phyloP scores from a whole-genome alignment of 2,329 filamentous ascomycete species.

The Diaporthe sp. region DNA sequence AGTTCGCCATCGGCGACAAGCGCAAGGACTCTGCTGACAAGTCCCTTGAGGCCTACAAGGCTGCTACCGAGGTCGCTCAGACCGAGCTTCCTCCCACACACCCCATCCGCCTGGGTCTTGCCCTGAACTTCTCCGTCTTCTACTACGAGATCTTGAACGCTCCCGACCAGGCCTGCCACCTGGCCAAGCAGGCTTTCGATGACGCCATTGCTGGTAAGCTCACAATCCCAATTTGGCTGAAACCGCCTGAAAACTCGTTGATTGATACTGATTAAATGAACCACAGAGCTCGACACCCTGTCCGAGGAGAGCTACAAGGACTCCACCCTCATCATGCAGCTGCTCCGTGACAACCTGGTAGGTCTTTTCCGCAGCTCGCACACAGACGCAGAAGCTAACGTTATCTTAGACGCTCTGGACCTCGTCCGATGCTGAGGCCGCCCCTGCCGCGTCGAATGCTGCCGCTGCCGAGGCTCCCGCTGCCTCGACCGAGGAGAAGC shows the following conservation, averaged over 20 bases:
- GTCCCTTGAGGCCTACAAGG: constrained; percentile 97
- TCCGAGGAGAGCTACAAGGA: constrained; percentile 99
- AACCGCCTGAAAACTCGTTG: not conserved
- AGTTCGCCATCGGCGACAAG: constrained; percentile 95
- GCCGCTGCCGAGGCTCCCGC: constrained; percentile 62
- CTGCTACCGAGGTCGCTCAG: constrained; percentile 89
- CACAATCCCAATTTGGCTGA: not conserved
- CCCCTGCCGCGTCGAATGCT: constrained; percentile 64
- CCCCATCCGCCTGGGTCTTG: constrained; percentile 92
- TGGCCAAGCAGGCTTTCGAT: constrained; percentile 95
- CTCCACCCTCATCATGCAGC: constrained; percentile 98
- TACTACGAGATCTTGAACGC: constrained; percentile 99
- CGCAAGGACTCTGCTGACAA: constrained; percentile 95
- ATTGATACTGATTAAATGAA: constrained; percentile 36
- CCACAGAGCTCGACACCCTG: constrained; percentile 89
- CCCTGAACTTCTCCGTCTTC: constrained; percentile 98
- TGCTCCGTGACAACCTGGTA: constrained; percentile 96
- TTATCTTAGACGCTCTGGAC: constrained; percentile 91
- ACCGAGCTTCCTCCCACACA: constrained; percentile 92
- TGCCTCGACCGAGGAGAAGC: constrained; percentile 66
- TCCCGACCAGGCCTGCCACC: constrained; percentile 96
- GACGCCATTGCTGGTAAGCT: constrained; percentile 86
- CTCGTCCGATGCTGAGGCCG: constrained; percentile 94
- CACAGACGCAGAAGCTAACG: constrained; percentile 48
- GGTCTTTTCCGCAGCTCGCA: constrained; percentile 46